These are phyloP conservation scores for Leccinum longicurvipes DNA, from an alignment of 768 basidiomycete genomes.

Conservation along the genomic window DNA sequence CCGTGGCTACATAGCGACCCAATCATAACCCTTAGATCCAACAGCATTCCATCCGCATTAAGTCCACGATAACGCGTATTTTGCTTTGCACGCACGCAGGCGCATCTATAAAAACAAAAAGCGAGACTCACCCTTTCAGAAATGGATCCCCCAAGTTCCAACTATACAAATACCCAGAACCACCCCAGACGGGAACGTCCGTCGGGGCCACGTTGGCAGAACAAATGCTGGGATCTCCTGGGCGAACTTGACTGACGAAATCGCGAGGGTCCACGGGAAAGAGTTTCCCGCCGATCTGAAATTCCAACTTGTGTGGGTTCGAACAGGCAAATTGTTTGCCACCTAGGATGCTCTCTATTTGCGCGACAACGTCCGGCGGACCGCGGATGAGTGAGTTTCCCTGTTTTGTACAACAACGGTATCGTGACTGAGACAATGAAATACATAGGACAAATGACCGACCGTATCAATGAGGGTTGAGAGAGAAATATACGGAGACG, in stretches of 20 bases:
- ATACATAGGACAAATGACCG: not conserved
- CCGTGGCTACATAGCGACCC: not conserved
- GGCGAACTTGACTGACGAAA: conserved; percentile 46
- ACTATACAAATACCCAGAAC: conserved; percentile 58
- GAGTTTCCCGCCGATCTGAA: conserved; percentile 62
- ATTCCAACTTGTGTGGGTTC: conserved; percentile 58
- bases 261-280: conserved; percentile 80
- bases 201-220: conserved; percentile 54
- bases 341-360: conserved; percentile 44
- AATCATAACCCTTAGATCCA: not conserved
- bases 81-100: not conserved
- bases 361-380: conserved; percentile 57
- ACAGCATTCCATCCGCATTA: conserved; percentile 1
- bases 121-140: conserved; percentile 57
- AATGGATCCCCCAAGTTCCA: conserved; percentile 81
- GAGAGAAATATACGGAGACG: conserved; percentile 45
- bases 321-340: conserved; percentile 53
- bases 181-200: conserved; percentile 54
- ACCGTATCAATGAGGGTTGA: conserved; percentile 76
- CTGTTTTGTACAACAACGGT: conserved; percentile 33
- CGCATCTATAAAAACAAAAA: not conserved
- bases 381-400: conserved; percentile 78
- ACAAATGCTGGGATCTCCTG: conserved; percentile 43
- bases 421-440: not conserved
- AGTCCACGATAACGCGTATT: not conserved